Evolutionary conservation across 2,329 filamentous ascomycete species (phyloP).

Genomic region (Drechslerella dactyloides): DNA sequence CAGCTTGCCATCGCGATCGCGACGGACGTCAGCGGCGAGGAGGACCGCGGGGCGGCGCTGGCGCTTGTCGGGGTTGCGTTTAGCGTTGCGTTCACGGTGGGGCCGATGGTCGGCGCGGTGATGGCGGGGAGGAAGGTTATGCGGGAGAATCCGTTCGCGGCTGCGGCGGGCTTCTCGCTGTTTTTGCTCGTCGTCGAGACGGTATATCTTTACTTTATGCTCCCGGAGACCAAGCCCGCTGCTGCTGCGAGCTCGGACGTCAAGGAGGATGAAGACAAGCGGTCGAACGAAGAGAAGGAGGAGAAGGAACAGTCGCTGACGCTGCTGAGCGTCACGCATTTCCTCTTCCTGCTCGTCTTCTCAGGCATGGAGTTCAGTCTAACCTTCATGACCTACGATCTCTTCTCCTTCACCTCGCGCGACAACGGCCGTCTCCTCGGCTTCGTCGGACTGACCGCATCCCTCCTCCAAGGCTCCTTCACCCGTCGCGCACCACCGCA

Average conservation of each 20-base stretch:
- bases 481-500: conserved; percentile 84
- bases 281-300: conserved; percentile 22
- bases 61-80: conserved; percentile 96
- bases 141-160: conserved; percentile 84
- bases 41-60: conserved; percentile 87
- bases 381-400: conserved; percentile 94
- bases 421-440: conserved; percentile 86
- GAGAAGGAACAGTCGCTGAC: conserved; percentile 57
- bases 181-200: conserved; percentile 86
- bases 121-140: conserved; percentile 78
- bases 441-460: conserved; percentile 88
- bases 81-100: conserved; percentile 95
- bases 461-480: conserved; percentile 89
- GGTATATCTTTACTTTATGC: conserved; percentile 77
- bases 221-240: conserved; percentile 84
- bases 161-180: conserved; percentile 86
- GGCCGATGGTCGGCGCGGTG: conserved; percentile 87
- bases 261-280: conserved; percentile 53
- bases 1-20: conserved; percentile 96
- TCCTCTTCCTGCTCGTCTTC: conserved; percentile 93
- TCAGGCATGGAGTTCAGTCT: conserved; percentile 98
- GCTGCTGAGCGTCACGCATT: conserved; percentile 82
- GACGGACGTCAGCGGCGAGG: conserved; percentile 89
- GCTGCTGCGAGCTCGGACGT: conserved; percentile 53
- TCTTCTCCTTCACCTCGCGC: conserved; percentile 80